These are phyloP conservation scores for barley (Hordeum vulgare) DNA, from an alignment of 176 grass and related monocot species.

Conservation along the genomic window MorexV3_pseudomolecules_assembly NC_058523.1:208341951-208342450, in stretches of 20 bases:
- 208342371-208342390: not conserved
- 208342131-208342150: slow-evolving; percentile 23
- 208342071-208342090: not conserved
- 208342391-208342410: not conserved
- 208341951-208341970: not conserved
- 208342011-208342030: not conserved
- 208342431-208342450: not conserved
- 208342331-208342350: not conserved
- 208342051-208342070: not conserved
- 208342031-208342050: not conserved
- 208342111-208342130: not conserved
- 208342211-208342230: not conserved
- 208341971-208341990: not conserved
- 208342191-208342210: not conserved
- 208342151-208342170: not conserved
- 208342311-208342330: not conserved
- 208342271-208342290: not conserved
- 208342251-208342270: not conserved
- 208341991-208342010: not conserved
- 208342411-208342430: not conserved
- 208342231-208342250: not conserved
- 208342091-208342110: not conserved
- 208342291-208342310: not conserved
- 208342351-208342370: not conserved
- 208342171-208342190: not conserved